phyloP scores from a whole-genome alignment of 495 filamentous ascomycete species.

The Aspergillus sparsus region DNA sequence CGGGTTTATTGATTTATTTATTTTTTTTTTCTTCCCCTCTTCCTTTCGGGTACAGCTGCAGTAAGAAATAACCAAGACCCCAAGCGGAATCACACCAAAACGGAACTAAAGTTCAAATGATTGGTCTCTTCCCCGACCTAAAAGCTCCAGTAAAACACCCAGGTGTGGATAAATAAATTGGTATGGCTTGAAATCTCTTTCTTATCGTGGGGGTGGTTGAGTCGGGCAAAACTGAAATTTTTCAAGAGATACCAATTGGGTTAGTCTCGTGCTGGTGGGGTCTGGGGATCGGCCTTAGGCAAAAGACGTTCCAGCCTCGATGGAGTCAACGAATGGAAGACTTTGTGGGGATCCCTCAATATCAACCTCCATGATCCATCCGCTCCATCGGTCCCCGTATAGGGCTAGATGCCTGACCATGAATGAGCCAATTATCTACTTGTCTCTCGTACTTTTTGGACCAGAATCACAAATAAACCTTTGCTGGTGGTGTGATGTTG shows the following conservation, averaged over 20 bases:
- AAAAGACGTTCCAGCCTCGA: slow-evolving; percentile 9
- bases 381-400: not conserved
- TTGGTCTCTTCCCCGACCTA: too few species aligned
- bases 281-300: slow-evolving; percentile 3
- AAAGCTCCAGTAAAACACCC: too few species aligned
- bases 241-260: not conserved
- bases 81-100: not conserved
- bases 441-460: not conserved
- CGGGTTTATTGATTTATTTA: not conserved
- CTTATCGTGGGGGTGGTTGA: not conserved
- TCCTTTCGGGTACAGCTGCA: slow-evolving; percentile 5
- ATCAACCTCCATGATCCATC: slow-evolving; percentile 1
- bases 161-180: too few species aligned
- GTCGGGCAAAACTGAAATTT: not conserved
- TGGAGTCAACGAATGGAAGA: slow-evolving; percentile 6
- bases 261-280: slow-evolving; percentile 12
- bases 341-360: not conserved
- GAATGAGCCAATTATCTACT: not conserved
- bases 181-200: too few species aligned
- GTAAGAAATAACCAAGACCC: not conserved
- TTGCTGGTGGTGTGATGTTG: slow-evolving; percentile 16
- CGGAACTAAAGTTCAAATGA: not conserved
- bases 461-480: not conserved
- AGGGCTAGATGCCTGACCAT: not conserved
- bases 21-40: slow-evolving; percentile 4